These are phyloP conservation scores for Fusarium nanum DNA, from an alignment of 2,329 filamentous ascomycete genomes.

Conservation along the genomic window DNA sequence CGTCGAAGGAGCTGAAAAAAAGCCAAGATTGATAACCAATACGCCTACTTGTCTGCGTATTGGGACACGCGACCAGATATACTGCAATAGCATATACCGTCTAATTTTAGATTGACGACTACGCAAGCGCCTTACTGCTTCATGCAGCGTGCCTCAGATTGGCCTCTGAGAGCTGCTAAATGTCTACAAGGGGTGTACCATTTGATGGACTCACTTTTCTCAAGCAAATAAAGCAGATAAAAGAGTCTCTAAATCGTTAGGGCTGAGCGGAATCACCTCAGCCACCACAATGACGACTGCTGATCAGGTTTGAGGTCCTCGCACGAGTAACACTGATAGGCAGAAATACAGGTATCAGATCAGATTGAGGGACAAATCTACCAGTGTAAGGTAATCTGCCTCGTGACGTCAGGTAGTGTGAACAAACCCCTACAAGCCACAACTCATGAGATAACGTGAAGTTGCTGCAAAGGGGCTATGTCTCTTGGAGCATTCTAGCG, in stretches of 20 bases:
- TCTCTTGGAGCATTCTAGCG: not conserved
- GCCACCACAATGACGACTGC: constrained; percentile 39
- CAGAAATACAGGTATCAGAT: not conserved
- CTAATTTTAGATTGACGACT: not conserved
- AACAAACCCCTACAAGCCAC: not conserved
- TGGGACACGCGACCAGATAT: not conserved
- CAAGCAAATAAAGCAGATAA: not conserved
- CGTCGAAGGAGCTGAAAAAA: not conserved
- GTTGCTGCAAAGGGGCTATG: not conserved
- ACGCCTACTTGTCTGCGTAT: not conserved
- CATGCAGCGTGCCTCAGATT: not conserved
- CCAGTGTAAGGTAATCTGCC: not conserved
- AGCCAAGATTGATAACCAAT: not conserved
- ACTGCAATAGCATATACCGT: not conserved
- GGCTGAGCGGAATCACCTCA: constrained; percentile 24
- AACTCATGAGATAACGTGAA: not conserved
- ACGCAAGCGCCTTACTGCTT: not conserved
- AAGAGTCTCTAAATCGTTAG: not conserved
- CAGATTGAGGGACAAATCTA: not conserved
- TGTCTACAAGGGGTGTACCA: not conserved
- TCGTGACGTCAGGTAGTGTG: constrained; percentile 13
- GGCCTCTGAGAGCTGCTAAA: not conserved
- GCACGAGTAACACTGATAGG: not conserved
- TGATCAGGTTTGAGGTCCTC: not conserved
- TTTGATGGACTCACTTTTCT: not conserved